A percentile compares a stretch with the other conserved stretches of the same genome.
These are phyloP conservation scores for Candida ortonii DNA, from an alignment of 805 yeast genomes.

Conservation along the genomic window DNA sequence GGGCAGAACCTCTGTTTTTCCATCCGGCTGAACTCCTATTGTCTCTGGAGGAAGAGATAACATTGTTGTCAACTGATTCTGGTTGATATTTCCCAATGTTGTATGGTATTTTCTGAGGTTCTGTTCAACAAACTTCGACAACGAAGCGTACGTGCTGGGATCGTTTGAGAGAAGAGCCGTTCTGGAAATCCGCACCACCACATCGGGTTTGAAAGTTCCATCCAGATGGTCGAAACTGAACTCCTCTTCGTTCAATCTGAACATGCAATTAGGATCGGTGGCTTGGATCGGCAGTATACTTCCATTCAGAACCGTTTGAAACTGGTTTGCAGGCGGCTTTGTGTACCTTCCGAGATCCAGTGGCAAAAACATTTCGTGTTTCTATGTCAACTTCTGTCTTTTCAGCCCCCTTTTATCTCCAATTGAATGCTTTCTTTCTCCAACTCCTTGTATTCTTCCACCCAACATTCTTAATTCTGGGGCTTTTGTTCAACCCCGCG, in stretches of 20 bases:
- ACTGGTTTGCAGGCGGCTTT: slow-evolving; percentile 27
- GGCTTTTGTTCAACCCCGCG: no score
- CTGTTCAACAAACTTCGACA: slow-evolving; percentile 48
- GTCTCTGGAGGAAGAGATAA: slow-evolving; percentile 32
- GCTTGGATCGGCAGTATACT: slow-evolving; percentile 34
- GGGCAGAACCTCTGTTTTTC: slow-evolving; percentile 34
- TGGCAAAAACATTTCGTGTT: slow-evolving; percentile 32
- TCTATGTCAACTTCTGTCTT: background rate
- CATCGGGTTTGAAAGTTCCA: slow-evolving; percentile 31
- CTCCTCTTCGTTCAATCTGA: slow-evolving; percentile 27
- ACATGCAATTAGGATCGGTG: slow-evolving; percentile 34
- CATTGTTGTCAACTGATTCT: slow-evolving; percentile 41
- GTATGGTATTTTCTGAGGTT: slow-evolving; percentile 38
- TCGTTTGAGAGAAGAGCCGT: slow-evolving; percentile 38
- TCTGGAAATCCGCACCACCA: slow-evolving; percentile 34
- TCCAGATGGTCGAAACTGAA: slow-evolving; percentile 34
- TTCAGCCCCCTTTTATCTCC: no score
- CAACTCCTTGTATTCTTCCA: no score
- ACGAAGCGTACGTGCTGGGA: slow-evolving; percentile 51
- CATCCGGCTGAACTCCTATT: slow-evolving; percentile 31
- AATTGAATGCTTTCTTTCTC: no score
- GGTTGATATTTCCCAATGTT: slow-evolving; percentile 35
- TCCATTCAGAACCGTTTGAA: slow-evolving; percentile 27
- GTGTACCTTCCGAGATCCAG: slow-evolving; percentile 27
- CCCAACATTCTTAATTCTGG: no score